phyloP scores from a whole-genome alignment of 192 early-diverging fungal genomes.

The Backusella australiensis region DNA sequence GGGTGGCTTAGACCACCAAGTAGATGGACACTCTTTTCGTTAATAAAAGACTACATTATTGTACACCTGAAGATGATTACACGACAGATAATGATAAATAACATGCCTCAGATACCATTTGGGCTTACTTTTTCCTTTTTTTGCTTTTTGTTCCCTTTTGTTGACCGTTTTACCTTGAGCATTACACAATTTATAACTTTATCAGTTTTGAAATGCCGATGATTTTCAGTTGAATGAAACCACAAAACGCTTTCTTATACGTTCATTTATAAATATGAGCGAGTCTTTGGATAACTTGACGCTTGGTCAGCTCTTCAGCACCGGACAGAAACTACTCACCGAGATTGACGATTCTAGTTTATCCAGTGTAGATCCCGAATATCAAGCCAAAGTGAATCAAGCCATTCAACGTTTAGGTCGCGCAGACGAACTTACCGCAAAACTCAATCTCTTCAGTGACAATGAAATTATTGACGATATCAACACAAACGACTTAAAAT shows the following conservation, averaged over 20 bases:
- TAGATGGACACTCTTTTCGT: neutral
- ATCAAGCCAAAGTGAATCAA: slow-evolving; percentile 48
- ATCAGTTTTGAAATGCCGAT: neutral
- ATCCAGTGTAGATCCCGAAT: slow-evolving; percentile 40
- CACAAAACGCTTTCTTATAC: neutral
- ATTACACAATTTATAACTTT: neutral
- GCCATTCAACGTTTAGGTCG: slow-evolving; percentile 45
- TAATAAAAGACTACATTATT: neutral
- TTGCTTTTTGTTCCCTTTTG: neutral
- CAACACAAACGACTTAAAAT: slow-evolving; percentile 73
- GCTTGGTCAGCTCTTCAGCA: slow-evolving; percentile 27
- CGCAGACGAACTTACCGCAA: slow-evolving; percentile 48
- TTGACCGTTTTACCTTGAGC: neutral
- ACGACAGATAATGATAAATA: neutral
- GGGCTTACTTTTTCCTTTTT: neutral
- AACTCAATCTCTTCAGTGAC: slow-evolving; percentile 74
- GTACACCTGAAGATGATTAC: neutral
- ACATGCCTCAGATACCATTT: neutral
- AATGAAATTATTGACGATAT: slow-evolving; percentile 92
- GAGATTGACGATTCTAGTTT: slow-evolving; percentile 44
- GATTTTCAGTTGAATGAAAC: neutral
- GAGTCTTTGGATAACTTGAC: slow-evolving; percentile 26
- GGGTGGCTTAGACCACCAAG: neutral
- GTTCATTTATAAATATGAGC: neutral
- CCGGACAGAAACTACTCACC: slow-evolving; percentile 21